Conservation (phyloP, 225 moss, liverwort and hornwort species). For the Sphagnum contortum region DNA sequence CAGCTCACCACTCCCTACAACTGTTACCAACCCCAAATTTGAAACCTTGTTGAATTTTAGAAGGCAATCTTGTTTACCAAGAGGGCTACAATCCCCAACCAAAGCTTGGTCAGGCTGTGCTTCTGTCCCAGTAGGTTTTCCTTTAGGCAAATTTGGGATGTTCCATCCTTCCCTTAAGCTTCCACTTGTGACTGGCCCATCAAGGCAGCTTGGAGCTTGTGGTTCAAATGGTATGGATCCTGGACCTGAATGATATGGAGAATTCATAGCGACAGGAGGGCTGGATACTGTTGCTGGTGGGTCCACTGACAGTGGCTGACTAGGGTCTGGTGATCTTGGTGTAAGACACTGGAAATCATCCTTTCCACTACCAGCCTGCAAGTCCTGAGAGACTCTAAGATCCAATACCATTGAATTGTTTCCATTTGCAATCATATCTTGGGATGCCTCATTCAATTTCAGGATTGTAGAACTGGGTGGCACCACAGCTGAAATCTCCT, state of each 20-base stretch:
- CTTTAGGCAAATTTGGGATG: background rate
- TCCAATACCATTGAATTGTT: too few species aligned
- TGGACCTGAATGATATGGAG: background rate
- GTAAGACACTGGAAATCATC: background rate
- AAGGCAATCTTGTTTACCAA: too few species aligned
- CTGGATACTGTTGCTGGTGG: background rate
- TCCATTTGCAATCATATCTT: background rate
- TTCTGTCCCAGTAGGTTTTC: background rate
- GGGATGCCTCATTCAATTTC: background rate
- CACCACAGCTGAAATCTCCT: background rate
- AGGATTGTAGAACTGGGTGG: background rate
- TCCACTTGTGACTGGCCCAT: background rate
- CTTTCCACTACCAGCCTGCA: background rate
- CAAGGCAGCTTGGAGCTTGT: background rate
- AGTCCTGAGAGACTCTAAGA: too few species aligned
- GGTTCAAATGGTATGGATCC: conserved; percentile 1
- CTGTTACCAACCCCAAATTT: too few species aligned
- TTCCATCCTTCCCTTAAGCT: background rate
- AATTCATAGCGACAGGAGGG: background rate
- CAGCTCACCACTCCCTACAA: background rate
- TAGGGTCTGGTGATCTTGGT: background rate
- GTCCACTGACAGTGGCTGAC: background rate
- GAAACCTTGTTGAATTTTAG: too few species aligned
- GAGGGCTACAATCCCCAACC: too few species aligned
- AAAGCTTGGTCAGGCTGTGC: background rate